Evolutionary conservation across 2,329 filamentous ascomycete genomes (phyloP), one percentile per base, ranked within the genome.

Genomic region (Aspergillus sp.): DNA sequence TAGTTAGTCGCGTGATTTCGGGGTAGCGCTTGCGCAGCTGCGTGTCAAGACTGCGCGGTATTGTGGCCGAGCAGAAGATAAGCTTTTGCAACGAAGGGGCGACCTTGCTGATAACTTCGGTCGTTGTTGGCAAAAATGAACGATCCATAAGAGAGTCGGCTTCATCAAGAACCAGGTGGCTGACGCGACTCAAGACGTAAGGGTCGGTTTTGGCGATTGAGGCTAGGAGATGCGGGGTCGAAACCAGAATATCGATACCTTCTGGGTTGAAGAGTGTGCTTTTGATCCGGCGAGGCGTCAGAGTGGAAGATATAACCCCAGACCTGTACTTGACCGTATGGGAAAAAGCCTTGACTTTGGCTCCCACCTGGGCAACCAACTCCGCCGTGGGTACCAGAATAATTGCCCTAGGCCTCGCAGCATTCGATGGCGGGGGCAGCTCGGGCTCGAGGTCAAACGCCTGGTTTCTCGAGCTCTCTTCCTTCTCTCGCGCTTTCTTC

Each of bases 111-210:
- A 99, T 84, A 64, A 99, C 90, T 55, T 85, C 84, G 11, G 86
- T 89, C 0, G 95, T 98, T 23, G 89, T 87, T 1, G 91, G 88
- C 4, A 90, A 84, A 78, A 99, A 99, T 58, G 91, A 96, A 57
- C 92, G 90, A 76, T 99, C 96, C 65, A 99, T 85, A 9, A 99
- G 85, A 4, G 93, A 97, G 76, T 99, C 95, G 1, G 96, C 96
- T 79, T 99, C 96, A 71, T 99, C 96, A 49, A 96, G 83, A 58
- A 99, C 84, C 11, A 99, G 82, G 71, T 98, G 91, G 2, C 86
- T 87, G 58, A 98, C 93, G 12, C 91, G 89, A n/a, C 91, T 93
- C 37, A 99, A 85, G 60, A 99, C 87, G 68, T 96, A 93, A 11
- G 95, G 95, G 64, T 97, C 92, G 19, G 87, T 88, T 64, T 96